Percentiles rank a stretch among this genome's conserved stretches.
These are phyloP conservation scores for Wallacemonas sp. DNA, from an alignment of 208 protist genomes.

Conservation along the genomic window DNA sequence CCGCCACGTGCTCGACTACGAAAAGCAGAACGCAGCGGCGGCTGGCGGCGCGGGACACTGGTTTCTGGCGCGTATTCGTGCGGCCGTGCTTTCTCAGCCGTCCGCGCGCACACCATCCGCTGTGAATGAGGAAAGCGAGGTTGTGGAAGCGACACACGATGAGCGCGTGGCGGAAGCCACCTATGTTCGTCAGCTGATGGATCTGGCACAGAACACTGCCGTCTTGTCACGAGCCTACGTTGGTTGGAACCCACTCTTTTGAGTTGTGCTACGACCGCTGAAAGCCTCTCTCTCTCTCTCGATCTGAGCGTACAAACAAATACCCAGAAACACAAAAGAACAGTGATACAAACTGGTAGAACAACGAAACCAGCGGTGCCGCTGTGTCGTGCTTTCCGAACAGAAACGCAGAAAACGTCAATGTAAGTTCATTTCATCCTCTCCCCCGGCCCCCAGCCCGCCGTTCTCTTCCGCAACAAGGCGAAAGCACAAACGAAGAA, in stretches of 20 bases:
- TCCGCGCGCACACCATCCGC: not conserved
- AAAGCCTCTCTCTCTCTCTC: no score
- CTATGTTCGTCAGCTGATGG: constrained; percentile 78
- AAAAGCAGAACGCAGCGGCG: not conserved
- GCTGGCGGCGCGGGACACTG: not conserved
- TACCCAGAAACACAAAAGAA: no score
- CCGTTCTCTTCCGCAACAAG: no score
- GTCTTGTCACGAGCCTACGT: constrained; percentile 70
- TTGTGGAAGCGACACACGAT: not conserved
- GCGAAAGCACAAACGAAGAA: not conserved
- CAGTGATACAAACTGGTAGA: no score
- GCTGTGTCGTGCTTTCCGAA: no score
- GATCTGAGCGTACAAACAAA: not conserved
- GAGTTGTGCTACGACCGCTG: constrained; percentile 6
- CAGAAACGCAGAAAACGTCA: no score
- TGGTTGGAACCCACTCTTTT: constrained; percentile 47
- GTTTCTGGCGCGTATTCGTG: not conserved
- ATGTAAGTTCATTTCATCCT: no score
- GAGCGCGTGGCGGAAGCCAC: not conserved
- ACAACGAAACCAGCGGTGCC: no score
- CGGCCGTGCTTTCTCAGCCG: not conserved
- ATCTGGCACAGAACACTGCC: constrained; percentile 84
- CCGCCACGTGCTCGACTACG: not conserved
- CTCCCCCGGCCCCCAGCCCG: no score
- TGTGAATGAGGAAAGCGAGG: not conserved